These are phyloP conservation scores for Phytophthora lateralis DNA, from an alignment of 352 stramenopile species.

Conservation along the genomic window DNA sequence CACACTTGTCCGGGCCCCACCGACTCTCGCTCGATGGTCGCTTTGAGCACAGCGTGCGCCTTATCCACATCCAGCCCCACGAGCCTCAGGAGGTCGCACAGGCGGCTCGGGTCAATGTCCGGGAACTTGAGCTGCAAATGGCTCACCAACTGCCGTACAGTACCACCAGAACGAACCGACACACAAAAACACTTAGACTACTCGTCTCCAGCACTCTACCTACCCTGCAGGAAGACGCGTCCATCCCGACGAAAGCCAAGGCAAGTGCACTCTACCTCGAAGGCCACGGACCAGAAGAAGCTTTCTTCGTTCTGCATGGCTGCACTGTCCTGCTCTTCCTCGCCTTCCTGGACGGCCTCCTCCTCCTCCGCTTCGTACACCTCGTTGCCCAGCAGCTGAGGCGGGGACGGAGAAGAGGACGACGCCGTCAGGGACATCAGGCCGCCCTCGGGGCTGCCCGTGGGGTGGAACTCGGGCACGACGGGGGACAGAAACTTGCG, in stretches of 20 bases:
- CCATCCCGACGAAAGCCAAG: background rate
- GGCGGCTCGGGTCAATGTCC: slow-evolving; percentile 68
- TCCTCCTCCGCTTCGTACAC: slow-evolving; percentile 19
- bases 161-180: slow-evolving; percentile 17
- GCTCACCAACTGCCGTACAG: slow-evolving; percentile 57
- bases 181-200: slow-evolving; percentile 21
- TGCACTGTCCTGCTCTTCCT: slow-evolving; percentile 22
- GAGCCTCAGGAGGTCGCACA: slow-evolving; percentile 78
- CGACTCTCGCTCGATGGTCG: slow-evolving; percentile 75
- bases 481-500: slow-evolving; percentile 37
- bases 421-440: slow-evolving; percentile 8
- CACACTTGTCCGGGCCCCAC: slow-evolving; percentile 77
- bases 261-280: slow-evolving; percentile 62
- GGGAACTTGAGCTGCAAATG: slow-evolving; percentile 88
- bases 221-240: slow-evolving; percentile 6
- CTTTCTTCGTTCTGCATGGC: slow-evolving; percentile 73
- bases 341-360: slow-evolving; percentile 20
- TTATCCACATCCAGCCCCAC: slow-evolving; percentile 78
- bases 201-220: background rate
- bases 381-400: slow-evolving; percentile 24
- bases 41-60: slow-evolving; percentile 77
- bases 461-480: slow-evolving; percentile 33
- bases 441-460: slow-evolving; percentile 15
- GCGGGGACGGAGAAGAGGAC: slow-evolving; percentile 2
- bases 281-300: slow-evolving; percentile 89